Percentiles rank a stretch among this genome's conserved stretches.
Conservation (phyloP, 2,329 filamentous ascomycete genomes). For the Xylariaceae sp. region DNA sequence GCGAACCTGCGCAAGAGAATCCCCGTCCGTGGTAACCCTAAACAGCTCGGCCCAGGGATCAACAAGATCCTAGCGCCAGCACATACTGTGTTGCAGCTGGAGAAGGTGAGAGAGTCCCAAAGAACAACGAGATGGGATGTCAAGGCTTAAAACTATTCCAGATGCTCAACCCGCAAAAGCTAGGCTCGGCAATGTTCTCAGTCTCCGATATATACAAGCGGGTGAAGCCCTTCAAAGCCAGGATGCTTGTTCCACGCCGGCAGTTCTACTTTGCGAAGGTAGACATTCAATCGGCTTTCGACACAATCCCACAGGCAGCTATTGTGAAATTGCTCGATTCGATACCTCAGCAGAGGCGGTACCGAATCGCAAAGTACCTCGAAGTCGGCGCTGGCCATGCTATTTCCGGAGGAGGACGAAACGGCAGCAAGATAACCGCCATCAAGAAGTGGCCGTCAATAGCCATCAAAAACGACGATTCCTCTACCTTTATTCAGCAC, state of each 20-base stretch:
- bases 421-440: constrained; percentile 30
- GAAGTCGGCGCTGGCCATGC: constrained; percentile 46
- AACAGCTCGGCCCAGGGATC: constrained; percentile 36
- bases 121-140: neutral
- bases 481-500: constrained; percentile 39
- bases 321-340: constrained; percentile 61
- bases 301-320: constrained; percentile 81
- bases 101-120: constrained; percentile 58
- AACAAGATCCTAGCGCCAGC: constrained; percentile 62
- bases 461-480: constrained; percentile 41
- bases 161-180: constrained; percentile 46
- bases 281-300: constrained; percentile 88
- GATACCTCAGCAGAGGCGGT: constrained; percentile 53
- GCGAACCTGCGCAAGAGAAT: constrained; percentile 72
- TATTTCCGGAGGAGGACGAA: constrained; percentile 36
- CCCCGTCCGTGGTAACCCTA: constrained; percentile 39
- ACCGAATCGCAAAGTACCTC: constrained; percentile 68
- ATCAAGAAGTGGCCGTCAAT: constrained; percentile 48
- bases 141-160: constrained; percentile 16
- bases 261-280: constrained; percentile 83
- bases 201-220: constrained; percentile 72
- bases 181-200: constrained; percentile 80
- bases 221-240: constrained; percentile 62
- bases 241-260: constrained; percentile 34
- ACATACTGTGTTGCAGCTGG: constrained; percentile 70